Conservation (phyloP, 352 stramenopile species). For the Vaucheria bursata region DNA sequence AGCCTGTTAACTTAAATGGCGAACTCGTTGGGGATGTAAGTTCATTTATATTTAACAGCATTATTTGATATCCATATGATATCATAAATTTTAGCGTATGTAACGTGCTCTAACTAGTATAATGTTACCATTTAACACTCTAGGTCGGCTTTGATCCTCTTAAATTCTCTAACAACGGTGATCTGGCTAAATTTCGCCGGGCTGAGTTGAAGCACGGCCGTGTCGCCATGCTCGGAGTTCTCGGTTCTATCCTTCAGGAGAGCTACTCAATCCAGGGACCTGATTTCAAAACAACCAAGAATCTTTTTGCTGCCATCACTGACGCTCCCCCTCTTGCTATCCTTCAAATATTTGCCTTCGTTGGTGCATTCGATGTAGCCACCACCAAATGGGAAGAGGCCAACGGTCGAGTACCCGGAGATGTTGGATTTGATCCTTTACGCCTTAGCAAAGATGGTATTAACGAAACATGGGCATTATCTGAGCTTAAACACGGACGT, state of each 20-base stretch:
- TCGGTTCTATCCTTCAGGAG: constrained; percentile 46
- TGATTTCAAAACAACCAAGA: constrained; percentile 48
- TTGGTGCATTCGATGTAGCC: constrained; percentile 45
- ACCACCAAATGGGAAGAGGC: constrained; percentile 47
- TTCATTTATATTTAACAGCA: no score
- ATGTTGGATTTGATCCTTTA: constrained; percentile 52
- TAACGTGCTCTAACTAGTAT: no score
- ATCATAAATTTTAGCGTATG: no score
- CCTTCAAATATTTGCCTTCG: constrained; percentile 45
- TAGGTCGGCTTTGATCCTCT: constrained; percentile 51
- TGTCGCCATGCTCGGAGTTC: constrained; percentile 48
- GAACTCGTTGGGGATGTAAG: constrained; percentile 49
- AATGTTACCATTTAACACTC: no score
- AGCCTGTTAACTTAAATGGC: constrained; percentile 47
- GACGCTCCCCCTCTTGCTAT: constrained; percentile 43
- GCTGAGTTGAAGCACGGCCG: constrained; percentile 51
- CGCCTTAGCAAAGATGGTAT: constrained; percentile 49
- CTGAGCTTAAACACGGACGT: constrained; percentile 50
- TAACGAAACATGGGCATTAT: constrained; percentile 50
- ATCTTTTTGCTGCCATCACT: constrained; percentile 47
- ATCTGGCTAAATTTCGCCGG: constrained; percentile 48
- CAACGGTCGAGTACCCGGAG: constrained; percentile 46
- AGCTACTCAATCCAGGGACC: constrained; percentile 34
- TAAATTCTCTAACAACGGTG: constrained; percentile 45
- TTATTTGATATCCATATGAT: no score